Evolutionary conservation across 1,284 basidiomycete species (phyloP).

Genomic region (Rhizoctonia solani): DNA sequence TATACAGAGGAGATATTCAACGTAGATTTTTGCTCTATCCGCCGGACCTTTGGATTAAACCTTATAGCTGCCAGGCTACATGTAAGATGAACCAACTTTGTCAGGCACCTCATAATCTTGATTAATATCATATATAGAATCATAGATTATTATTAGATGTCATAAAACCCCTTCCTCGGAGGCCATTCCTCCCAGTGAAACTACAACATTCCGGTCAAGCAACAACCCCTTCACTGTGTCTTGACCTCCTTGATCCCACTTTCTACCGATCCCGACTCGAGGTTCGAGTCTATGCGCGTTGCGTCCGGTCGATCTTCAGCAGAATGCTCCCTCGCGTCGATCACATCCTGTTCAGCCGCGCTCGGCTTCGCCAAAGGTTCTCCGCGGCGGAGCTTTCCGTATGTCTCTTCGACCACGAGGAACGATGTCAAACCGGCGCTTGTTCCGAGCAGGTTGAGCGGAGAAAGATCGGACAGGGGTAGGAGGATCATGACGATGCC

Average conservation of each 20-base stretch:
- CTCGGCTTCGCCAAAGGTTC: constrained; percentile 19
- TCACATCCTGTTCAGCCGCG: neutral
- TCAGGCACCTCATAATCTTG: too few relatives aligned
- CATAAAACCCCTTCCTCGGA: too few relatives aligned
- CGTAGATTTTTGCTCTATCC: too few relatives aligned
- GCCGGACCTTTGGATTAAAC: too few relatives aligned
- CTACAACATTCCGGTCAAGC: too few relatives aligned
- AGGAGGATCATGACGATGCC: constrained; percentile 37
- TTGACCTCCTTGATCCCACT: neutral
- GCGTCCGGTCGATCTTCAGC: neutral
- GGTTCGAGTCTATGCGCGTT: neutral
- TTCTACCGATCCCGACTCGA: neutral
- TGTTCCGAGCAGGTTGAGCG: constrained; percentile 30
- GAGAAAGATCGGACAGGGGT: constrained; percentile 36
- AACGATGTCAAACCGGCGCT: neutral
- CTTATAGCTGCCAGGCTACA: too few relatives aligned
- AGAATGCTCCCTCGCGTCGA: neutral
- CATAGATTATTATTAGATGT: too few relatives aligned
- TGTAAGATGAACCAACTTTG: too few relatives aligned
- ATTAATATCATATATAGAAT: too few relatives aligned
- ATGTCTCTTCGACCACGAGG: constrained; percentile 26
- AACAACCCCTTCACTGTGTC: neutral
- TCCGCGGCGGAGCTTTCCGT: constrained; percentile 31
- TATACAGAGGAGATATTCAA: too few relatives aligned
- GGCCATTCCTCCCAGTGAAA: too few relatives aligned